Base-by-base conservation (phyloP, 2,329 filamentous ascomycete genomes). In the Aplosporella prunicola region DNA sequence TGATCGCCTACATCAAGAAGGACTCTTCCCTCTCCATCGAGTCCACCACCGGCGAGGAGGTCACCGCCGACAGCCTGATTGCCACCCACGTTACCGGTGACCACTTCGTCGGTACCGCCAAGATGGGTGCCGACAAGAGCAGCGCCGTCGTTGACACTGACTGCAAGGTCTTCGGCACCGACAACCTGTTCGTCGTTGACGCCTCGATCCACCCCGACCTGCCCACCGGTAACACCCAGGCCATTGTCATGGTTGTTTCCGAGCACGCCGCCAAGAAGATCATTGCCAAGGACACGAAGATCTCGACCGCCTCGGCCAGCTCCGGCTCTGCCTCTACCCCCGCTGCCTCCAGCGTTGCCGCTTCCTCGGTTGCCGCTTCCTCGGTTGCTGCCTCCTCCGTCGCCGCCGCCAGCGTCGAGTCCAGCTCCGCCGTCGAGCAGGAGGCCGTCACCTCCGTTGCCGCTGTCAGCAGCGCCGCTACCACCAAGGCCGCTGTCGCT, bases 131-230 rank as follows among this genome's bases (percentile, higher is more conserved):
- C 0, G 67, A 74, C 39, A 61, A 61, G 31, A 75, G 76, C 11
- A 68, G 63, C 5, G 63, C 74, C 1, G 78, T 82, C 2, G 77
- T 81, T 1, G 78, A 81, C 46, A 53, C 66, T 9, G 64, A 81
- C 56, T 72, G 75, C 40, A 74, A 71, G 57, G 75, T 82, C 5
- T 81, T 74, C 49, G 51, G 51, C 15, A 54, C 51, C 5, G 49
- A 52, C 24, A 52, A 54, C 22, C 33, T 52, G n/a, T 57, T 51
- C 43, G 42, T 55, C n/a, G 74, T 82, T 4, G 78, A 83, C 48
- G 78, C 73, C 1, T 73, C 71, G 43, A 77, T 83, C 49, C 80
- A 82, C 61, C 78, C 80, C 0, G 79, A 80, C 44, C 72, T 82
- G 47, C 68, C 77, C 3, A 77, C 76, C 1, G 75, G 77, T 13